A percentile compares a stretch with the other conserved stretches of the same genome.
phyloP scores from a whole-genome alignment of 2,329 filamentous ascomycete genomes.

The Neurospora sp. region DNA sequence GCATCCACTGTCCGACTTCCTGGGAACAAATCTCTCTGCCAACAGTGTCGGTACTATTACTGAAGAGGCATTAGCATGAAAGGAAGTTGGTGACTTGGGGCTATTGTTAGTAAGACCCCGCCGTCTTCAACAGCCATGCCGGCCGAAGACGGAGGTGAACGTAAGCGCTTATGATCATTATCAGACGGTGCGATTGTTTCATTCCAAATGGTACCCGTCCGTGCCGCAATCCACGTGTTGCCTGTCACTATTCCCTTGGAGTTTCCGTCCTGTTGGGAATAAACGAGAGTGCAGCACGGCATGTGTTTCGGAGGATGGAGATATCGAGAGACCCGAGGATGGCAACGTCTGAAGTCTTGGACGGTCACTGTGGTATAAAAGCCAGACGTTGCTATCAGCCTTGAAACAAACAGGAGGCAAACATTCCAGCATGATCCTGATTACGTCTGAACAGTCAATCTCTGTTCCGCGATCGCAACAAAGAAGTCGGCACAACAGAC shows the following conservation, averaged over 20 bases:
- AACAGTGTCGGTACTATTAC: neutral
- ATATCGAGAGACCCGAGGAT: neutral
- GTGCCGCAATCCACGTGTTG: neutral
- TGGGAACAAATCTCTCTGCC: neutral
- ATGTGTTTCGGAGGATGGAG: neutral
- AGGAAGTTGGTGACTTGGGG: neutral
- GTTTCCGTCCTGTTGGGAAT: neutral
- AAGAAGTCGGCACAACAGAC: neutral
- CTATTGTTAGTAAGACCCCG: neutral
- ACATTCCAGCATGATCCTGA: neutral
- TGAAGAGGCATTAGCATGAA: neutral
- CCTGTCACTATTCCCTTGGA: neutral
- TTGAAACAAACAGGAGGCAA: neutral
- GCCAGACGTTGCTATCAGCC: neutral
- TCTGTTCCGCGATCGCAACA: neutral
- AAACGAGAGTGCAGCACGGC: neutral
- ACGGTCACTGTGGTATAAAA: neutral
- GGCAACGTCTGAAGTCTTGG: neutral
- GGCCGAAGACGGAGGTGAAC: neutral
- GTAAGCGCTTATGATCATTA: neutral
- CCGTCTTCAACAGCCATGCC: neutral
- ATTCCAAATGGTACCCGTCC: neutral
- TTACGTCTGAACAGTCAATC: neutral
- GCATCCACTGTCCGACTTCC: neutral
- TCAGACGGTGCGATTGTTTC: neutral